These are phyloP conservation scores for Cercospora sp. DNA, from an alignment of 2,329 filamentous ascomycete species.

Conservation along the genomic window DNA sequence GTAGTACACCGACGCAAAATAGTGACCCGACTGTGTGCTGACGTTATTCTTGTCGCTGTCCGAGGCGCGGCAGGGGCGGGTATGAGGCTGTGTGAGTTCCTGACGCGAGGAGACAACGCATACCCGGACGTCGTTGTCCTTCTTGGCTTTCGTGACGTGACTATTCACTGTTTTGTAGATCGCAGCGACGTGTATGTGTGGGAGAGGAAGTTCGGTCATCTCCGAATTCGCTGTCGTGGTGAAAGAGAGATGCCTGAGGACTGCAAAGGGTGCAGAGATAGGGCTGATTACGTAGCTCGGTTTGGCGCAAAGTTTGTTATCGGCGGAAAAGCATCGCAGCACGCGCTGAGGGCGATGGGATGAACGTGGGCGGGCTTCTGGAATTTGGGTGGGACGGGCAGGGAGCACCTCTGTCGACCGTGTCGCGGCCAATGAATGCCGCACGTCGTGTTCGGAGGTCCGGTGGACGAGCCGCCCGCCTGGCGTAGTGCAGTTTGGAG, in stretches of 20 bases:
- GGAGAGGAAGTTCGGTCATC: not conserved
- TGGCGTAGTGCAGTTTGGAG: not conserved
- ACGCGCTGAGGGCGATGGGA: not conserved
- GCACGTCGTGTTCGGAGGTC: constrained; percentile 12
- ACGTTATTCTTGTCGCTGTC: constrained; percentile 8
- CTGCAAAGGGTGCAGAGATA: not conserved
- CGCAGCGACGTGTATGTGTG: not conserved
- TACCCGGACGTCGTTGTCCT: not conserved
- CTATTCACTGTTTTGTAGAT: not conserved
- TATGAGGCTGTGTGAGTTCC: not conserved
- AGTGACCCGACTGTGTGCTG: not conserved
- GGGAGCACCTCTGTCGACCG: not conserved
- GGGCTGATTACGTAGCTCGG: constrained; percentile 5
- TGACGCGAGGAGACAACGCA: not conserved
- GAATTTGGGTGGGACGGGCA: not conserved
- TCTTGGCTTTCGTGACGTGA: not conserved
- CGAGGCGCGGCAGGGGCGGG: not conserved
- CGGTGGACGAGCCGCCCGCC: not conserved
- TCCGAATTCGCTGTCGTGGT: not conserved
- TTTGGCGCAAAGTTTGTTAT: not conserved
- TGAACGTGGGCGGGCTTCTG: not conserved
- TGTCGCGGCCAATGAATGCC: constrained; percentile 5
- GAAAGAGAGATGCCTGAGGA: not conserved
- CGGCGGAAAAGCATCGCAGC: not conserved
- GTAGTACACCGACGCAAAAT: not conserved